Evolutionary conservation across 148 eudicot species (phyloP), one percentile per base, ranked within the genome.

Genomic region (Heliosperma pusillum): DNA sequence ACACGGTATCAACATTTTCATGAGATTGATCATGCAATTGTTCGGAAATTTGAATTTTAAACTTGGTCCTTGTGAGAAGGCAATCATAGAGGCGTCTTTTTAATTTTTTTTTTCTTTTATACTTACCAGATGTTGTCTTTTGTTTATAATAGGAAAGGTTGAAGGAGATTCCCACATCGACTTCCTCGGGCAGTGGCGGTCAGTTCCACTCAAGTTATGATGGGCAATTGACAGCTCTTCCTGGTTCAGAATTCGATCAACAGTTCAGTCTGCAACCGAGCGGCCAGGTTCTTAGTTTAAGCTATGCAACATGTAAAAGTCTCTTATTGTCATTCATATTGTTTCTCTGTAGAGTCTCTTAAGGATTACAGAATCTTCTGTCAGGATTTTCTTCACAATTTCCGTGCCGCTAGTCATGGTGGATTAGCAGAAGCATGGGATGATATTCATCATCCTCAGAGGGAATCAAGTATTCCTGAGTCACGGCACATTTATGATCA

Each of bases 361-460:
- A 82, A 67, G 77, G 42, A 57, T 17, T 64, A 22, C 21, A 25
- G 5, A 30, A 68, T 72, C 60, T 59, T 78, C 26, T 82, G 71
- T 66, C 86, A 94, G 98, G 97, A 84, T 66, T 95, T 95, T 81
- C 84, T 95, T 80, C 86, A 80, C 47, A 87, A 88, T 66, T 92
- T 88, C 75, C 93, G 75, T 74, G 82, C 88, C 66, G 82, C 83
- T 71, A 87, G 79, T 80, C 86, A 88, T 72, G 86, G 78, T 70
- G 80, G 90, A 79, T 76, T 88, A 80, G 80, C 86, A 21, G 94
- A 84, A 78, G 89, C 85, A 79, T 95, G 98, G 98, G 88, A 90
- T 82, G 96, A 90, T 59, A 82, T 90, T 73, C 97, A 92, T 61
- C 58, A 81, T 80, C 69, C 78, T 84, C 76, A 59, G 57, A 47